Evolutionary conservation across 768 basidiomycete genomes (phyloP).

Genomic region (Lactarius trivialis): DNA sequence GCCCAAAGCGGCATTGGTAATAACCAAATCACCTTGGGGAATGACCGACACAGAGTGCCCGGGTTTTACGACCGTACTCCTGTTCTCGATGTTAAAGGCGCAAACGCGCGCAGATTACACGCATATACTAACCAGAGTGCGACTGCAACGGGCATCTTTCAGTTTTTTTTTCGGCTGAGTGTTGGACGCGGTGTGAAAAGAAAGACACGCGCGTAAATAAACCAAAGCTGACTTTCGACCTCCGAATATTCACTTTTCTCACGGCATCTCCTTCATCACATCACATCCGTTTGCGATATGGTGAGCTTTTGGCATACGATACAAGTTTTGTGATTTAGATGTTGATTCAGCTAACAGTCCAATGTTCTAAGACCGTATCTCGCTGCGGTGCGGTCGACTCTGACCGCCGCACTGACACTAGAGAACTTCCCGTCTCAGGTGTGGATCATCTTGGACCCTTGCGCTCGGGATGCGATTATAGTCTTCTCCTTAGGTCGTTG

Average conservation of each 20-base stretch:
- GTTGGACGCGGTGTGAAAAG: background rate
- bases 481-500: constrained; percentile 63
- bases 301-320: constrained; percentile 5
- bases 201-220: background rate
- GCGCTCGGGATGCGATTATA: constrained; percentile 23
- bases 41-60: constrained; percentile 51
- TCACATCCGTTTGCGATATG: constrained; percentile 15
- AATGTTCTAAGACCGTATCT: constrained; percentile 95
- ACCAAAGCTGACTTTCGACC: background rate
- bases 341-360: constrained; percentile 49
- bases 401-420: constrained; percentile 95
- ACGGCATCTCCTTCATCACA: constrained; percentile 18
- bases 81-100: constrained; percentile 27
- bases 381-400: constrained; percentile 88
- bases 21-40: constrained; percentile 61
- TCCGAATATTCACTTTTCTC: constrained; percentile 40
- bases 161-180: constrained; percentile 6
- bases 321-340: background rate
- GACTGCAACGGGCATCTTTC: constrained; percentile 51
- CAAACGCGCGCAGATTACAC: constrained; percentile 1
- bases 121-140: constrained; percentile 50
- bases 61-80: constrained; percentile 57
- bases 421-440: constrained; percentile 99
- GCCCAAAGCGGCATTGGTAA: constrained; percentile 80
- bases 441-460: constrained; percentile 13